These are phyloP conservation scores for Mortierella hygrophila DNA, from an alignment of 192 early-diverging fungal species.

Conservation along the genomic window DNA sequence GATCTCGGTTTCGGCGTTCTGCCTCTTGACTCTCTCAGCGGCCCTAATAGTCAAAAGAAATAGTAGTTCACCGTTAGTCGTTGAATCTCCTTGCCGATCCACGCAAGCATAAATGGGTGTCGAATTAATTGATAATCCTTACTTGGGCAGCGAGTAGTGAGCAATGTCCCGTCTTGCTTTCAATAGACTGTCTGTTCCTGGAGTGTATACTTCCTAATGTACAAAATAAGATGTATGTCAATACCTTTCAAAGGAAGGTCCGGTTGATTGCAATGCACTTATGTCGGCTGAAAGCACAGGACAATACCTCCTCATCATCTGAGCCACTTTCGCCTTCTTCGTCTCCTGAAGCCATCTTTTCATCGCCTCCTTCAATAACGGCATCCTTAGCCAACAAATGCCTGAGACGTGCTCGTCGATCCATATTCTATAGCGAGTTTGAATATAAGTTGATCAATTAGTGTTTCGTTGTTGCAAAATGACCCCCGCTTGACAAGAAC, in stretches of 20 bases:
- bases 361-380: constrained; percentile 60
- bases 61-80: not conserved
- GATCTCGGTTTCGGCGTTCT: constrained; percentile 75
- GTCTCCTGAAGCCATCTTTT: constrained; percentile 63
- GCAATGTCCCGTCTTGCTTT: constrained; percentile 80
- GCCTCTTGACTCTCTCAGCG: constrained; percentile 69
- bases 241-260: not conserved
- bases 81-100: not conserved
- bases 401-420: constrained; percentile 84
- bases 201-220: constrained; percentile 86
- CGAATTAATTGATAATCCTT: constrained; percentile 3
- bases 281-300: too few relatives aligned
- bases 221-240: constrained; percentile 41
- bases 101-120: not conserved
- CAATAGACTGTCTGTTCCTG: constrained; percentile 77
- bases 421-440: constrained; percentile 32
- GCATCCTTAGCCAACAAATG: constrained; percentile 74
- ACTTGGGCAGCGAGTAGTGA: constrained; percentile 78
- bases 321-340: constrained; percentile 67
- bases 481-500: not conserved
- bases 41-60: constrained; percentile 61
- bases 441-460: not conserved
- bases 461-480: not conserved
- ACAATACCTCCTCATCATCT: constrained; percentile 44
- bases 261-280: not conserved